Evolutionary conservation across 495 filamentous ascomycete genomes (phyloP), one percentile per base, ranked within the genome.

Genomic region (Clavariopsis aquatica): DNA sequence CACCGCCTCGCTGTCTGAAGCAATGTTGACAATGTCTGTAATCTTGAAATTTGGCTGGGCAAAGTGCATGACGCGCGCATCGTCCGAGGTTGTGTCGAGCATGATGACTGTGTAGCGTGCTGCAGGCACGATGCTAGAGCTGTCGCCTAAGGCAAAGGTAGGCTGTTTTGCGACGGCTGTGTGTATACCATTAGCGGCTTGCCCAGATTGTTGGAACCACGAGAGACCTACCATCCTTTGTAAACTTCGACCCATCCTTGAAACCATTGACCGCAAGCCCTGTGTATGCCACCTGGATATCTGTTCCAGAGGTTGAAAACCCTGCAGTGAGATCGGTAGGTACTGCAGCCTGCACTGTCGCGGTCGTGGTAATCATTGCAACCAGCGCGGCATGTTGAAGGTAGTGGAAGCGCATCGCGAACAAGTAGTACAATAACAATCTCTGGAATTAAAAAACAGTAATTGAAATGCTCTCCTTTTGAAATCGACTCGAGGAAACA

Each of bases 121-220:
- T 5, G 2, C 17, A 1, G 60, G 13, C 12, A 36, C n/a, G 34
- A 71, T 68, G 19, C 56, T 61, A 1, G 65, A 68, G 45, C 54
- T 61, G 49, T 71, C 69, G 23, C 69, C 69, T 13, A 65, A 49
- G 13, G 65, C 65, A 26, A 71, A 71, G 8, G 46, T 52, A 17
- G 69, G 65, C 20, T 28, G 45, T 22, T 53, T 36, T n/a, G 57
- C 22, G 3, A 68, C 64, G 2, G 57, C 69, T 71, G 27, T n/a
- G n/a, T n/a, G 3, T 17, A 8, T 20, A 17, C 12, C 24, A 60
- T 67, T 49, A 67, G 60, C 19, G 17, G 31, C 26, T 19, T 15
- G 22, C 5, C 9, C 10, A 24, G 6, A 34, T 5, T 12, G 31
- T 34, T 34, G 31, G 31, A 34, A 34, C 31, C 22, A 52, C 34